These are phyloP conservation scores for Anastatica hierochuntica DNA, from an alignment of 345 rosid genomes.

Conservation along the genomic window DNA sequence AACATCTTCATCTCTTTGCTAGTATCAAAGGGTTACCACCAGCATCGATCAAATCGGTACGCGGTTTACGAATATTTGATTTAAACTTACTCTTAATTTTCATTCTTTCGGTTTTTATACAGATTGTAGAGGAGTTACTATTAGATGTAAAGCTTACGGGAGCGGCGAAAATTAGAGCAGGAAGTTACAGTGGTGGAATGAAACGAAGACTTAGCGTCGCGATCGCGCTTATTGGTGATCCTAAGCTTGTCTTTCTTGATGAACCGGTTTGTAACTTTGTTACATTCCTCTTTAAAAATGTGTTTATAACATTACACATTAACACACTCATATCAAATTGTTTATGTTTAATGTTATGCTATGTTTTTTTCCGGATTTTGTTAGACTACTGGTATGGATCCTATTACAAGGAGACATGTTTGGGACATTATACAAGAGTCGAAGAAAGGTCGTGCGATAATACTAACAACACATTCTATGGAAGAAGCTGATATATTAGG, in stretches of 20 bases:
- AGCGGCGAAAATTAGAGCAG: conserved; percentile 58
- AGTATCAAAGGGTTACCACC: conserved; percentile 73
- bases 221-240: conserved; percentile 74
- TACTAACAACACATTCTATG: conserved; percentile 91
- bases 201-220: conserved; percentile 90
- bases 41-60: conserved; percentile 47
- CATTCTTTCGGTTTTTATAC: not conserved
- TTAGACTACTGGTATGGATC: conserved; percentile 94
- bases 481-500: conserved; percentile 92
- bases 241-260: conserved; percentile 75
- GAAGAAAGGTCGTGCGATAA: conserved; percentile 75
- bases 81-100: too few relatives aligned
- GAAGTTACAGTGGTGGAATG: conserved; percentile 97
- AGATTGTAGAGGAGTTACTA: conserved; percentile 53
- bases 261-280: conserved; percentile 39
- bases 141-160: conserved; percentile 63
- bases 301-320: not conserved
- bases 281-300: not conserved
- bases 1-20: conserved; percentile 79
- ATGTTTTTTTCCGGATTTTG: not conserved
- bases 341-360: not conserved
- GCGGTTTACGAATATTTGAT: conserved; percentile 1
- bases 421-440: conserved; percentile 86
- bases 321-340: not conserved
- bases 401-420: conserved; percentile 86